phyloP scores from a whole-genome alignment of 768 basidiomycete genomes.

The Myochromella boudieri region DNA sequence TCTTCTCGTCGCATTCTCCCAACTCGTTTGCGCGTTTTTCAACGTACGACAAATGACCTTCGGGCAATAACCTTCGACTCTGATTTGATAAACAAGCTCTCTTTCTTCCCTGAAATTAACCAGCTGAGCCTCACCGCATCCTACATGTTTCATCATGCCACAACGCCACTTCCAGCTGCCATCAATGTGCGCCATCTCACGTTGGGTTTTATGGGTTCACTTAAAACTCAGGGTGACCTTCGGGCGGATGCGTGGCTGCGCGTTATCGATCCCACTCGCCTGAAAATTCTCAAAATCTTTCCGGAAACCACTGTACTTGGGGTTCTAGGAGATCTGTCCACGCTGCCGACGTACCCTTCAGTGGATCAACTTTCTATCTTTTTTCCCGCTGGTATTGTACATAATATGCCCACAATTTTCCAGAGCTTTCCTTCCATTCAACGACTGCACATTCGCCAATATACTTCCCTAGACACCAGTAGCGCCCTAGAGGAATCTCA shows the following conservation, averaged over 20 bases:
- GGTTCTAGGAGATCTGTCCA: background rate
- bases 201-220: background rate
- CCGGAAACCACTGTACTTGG: background rate
- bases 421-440: background rate
- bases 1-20: conserved; percentile 2
- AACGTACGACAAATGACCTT: background rate
- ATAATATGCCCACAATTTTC: background rate
- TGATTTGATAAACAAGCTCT: background rate
- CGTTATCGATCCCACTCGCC: background rate
- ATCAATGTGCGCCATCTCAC: background rate
- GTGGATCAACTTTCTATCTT: background rate
- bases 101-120: background rate
- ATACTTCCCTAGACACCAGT: background rate
- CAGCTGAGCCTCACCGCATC: background rate
- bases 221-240: too few species aligned
- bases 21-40: background rate
- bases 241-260: background rate
- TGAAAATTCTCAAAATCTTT: background rate
- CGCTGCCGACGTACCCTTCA: background rate
- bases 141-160: background rate
- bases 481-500: background rate
- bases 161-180: background rate
- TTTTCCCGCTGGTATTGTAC: background rate
- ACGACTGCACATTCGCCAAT: background rate
- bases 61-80: background rate